Evolutionary conservation across 1,284 basidiomycete genomes (phyloP).

Genomic region (Sparassis latifolia): DNA sequence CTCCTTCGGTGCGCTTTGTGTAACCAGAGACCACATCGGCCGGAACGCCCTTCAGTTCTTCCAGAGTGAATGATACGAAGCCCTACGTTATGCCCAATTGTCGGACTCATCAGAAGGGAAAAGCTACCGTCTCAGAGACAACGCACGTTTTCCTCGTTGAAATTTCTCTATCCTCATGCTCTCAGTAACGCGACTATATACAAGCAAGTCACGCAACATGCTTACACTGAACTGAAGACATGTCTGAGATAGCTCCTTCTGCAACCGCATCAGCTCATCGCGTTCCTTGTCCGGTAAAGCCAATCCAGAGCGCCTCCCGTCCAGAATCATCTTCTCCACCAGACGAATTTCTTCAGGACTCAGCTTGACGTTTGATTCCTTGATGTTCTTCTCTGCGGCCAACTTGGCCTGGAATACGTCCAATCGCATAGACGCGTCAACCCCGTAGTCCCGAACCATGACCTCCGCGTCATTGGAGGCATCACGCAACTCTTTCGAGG

Average conservation of each 20-base stretch:
- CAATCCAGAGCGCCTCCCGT: constrained; percentile 71
- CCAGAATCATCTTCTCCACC: constrained; percentile 71
- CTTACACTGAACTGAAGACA: constrained; percentile 71
- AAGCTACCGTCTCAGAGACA: not conserved
- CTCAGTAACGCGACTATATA: not conserved
- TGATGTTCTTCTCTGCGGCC: constrained; percentile 62
- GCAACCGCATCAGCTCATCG: constrained; percentile 46
- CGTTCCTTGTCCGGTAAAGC: constrained; percentile 62
- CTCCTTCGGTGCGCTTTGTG: constrained; percentile 50
- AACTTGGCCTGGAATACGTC: constrained; percentile 71
- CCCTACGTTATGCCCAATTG: constrained; percentile 32
- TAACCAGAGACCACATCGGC: constrained; percentile 72
- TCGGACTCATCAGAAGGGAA: not conserved
- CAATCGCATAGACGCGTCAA: constrained; percentile 69
- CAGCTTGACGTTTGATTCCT: constrained; percentile 46
- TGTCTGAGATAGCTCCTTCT: constrained; percentile 65
- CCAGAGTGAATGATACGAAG: constrained; percentile 53
- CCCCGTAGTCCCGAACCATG: constrained; percentile 57
- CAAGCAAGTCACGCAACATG: constrained; percentile 4
- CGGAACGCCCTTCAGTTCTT: constrained; percentile 77
- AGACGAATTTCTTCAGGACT: constrained; percentile 64
- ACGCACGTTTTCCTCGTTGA: constrained; percentile 75
- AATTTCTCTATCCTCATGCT: constrained; percentile 57
- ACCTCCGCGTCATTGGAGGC: constrained; percentile 69
- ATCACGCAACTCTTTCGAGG: constrained; percentile 64